Evolutionary conservation across 2,329 filamentous ascomycete genomes (phyloP), one percentile per base, ranked within the genome.

Genomic region (Ophiocordyceps camponoti-floridani): DNA sequence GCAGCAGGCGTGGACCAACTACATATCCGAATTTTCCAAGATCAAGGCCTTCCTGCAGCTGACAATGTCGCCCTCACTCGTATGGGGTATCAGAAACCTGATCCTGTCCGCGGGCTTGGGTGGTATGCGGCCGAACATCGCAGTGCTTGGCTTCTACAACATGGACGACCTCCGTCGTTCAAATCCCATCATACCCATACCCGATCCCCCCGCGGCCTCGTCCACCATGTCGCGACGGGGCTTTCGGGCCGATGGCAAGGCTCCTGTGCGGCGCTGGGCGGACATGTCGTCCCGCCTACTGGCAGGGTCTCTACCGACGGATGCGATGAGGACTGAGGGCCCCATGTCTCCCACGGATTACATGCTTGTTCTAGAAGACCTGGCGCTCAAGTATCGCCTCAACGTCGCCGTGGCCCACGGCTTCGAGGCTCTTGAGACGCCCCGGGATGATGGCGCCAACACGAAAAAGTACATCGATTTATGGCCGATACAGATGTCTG

Each of bases 401-500:
- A 94, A 94, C 53, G 84, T 93, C 26, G 86, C 84, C 2, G 72
- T 94, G 37, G 86, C 82, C 0, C 85, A 84, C 55, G 85, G 84
- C 0, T 94, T 93, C 50, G 77, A 85, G 44, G 63, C 75, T 1
- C 65, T 94, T 2, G 82, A 91, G 54, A 73, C 85, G 0, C 86
- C 86, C 0, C 68, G 73, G 18, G 59, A 68, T 1, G 67, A 76
- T 37, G 70, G 69, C 4, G 55, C 58, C 16, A 75, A 79, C 44
- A 67, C 65, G 4, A 89, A 89, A 56, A 84, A 78, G 54, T 89
- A 81, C 54, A 84, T 94, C 48, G 86, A 94, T 54, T 64, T 94
- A 4, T 94, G 86, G 86, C 86, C 86, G 0, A 91, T 94, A 44
- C 87, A 94, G 51, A 94, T 94, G 84, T 89, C 85, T 6, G 85